Conservation (phyloP, 192 early-diverging fungal species). For the Cladochytrium replicatum region DNA sequence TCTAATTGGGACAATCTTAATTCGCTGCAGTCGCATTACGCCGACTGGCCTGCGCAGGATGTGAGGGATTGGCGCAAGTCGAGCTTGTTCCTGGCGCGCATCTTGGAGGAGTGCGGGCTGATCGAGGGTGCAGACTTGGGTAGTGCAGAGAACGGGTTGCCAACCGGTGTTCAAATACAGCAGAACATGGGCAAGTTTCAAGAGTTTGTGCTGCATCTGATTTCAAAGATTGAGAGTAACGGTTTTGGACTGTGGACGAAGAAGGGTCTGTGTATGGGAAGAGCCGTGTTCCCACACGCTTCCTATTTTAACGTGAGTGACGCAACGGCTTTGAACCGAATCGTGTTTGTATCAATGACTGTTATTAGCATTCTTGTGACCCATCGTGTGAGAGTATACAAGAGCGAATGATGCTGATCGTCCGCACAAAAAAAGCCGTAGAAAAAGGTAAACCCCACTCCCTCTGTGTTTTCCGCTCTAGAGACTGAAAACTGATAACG, state of each 20-base stretch:
- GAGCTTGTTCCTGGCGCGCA: slow-evolving; percentile 28
- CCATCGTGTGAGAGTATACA: slow-evolving; percentile 40
- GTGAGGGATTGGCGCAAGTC: slow-evolving; percentile 46
- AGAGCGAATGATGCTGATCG: slow-evolving; percentile 7
- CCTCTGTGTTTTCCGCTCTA: background rate
- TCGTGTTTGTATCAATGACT: slow-evolving; percentile 1
- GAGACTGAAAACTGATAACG: too few relatives aligned
- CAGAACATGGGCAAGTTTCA: too few relatives aligned
- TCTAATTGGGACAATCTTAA: too few relatives aligned
- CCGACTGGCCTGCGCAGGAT: slow-evolving; percentile 48
- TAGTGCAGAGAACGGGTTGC: background rate
- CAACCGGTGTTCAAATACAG: background rate
- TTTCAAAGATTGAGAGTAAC: slow-evolving; percentile 54
- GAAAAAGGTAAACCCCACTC: background rate
- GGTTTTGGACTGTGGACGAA: slow-evolving; percentile 56
- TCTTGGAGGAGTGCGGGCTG: slow-evolving; percentile 32
- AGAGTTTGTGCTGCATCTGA: slow-evolving; percentile 43
- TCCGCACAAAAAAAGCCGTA: slow-evolving; percentile 12
- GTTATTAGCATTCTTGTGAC: slow-evolving; percentile 45
- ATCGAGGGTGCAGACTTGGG: slow-evolving; percentile 8
- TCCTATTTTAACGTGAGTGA: slow-evolving; percentile 51
- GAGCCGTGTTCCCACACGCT: slow-evolving; percentile 52
- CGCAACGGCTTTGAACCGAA: background rate
- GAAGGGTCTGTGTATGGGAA: slow-evolving; percentile 18
- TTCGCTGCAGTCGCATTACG: slow-evolving; percentile 55